Base-by-base conservation (phyloP, 1,139 yeast genomes). In the Geotrichum fermentans region DNA sequence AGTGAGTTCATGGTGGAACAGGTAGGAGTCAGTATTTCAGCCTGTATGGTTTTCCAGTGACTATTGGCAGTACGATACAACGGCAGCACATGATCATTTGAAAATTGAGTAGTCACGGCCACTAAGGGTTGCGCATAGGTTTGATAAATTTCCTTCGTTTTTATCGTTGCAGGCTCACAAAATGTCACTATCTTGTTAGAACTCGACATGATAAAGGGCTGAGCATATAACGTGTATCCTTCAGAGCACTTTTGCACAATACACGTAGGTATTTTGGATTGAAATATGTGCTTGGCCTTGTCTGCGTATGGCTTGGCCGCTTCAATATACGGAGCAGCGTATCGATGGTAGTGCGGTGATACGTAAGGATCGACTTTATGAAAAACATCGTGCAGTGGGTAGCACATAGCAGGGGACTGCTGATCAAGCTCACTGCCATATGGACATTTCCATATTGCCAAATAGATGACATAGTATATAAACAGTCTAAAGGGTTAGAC, bases 381-480 rank as follows among this genome's bases (percentile, higher is more conserved):
- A 29, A 56, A 52, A 3, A 50, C 53, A 11, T 43, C 33, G 40
- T 58, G 61, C 22, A 61, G 39, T 2, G 63, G 59, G 13, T 30
- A n/a, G 50, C 65, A 61, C 26, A 60, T 50, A 8, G 48, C 47
- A 3, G 63, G 65, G 16, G 48, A 41, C 20, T 50, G 39, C 10
- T 51, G 51, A n/a, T 34, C 38, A 8, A 49, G 44, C 24, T 50
- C 47, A 2, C 54, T 18, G 22, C 56, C 33, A 1, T 55, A 55
- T 2, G 66, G 65, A 44, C 66, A 62, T 40, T 48, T 46, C 63
- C 64, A 60, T 11, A 60, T 21, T 5, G 58, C 49, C 48, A 62
- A 50, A 39, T 55, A 62, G 21, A 61, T 51, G 40, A 58, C 18
- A 47, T 62, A 62, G 48, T 60, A 61, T 16, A 62, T 56, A 24